A percentile compares a stretch with the other conserved stretches of the same genome.
Conservation (phyloP, 2,329 filamentous ascomycete genomes). For the Trichoderma sp. region DNA sequence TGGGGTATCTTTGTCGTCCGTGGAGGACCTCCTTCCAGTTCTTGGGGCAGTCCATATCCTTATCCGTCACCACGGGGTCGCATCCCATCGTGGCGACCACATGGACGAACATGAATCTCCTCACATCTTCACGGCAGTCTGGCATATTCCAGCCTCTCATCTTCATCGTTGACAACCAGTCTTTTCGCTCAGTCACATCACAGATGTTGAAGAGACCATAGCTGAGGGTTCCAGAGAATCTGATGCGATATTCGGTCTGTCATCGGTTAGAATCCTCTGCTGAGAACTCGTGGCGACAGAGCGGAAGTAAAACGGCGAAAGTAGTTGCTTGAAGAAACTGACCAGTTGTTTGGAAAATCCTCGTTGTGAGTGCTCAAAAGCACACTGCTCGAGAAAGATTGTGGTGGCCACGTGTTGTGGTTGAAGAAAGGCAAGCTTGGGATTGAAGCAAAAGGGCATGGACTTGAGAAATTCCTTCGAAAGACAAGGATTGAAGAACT, state of each 20-base stretch:
- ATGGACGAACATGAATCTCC: slow-evolving; percentile 71
- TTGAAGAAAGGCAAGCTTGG: slow-evolving; percentile 66
- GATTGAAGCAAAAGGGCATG: slow-evolving; percentile 63
- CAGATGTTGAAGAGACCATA: slow-evolving; percentile 77
- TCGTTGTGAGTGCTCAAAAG: slow-evolving; percentile 53
- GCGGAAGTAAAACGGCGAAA: not conserved
- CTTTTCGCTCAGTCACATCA: slow-evolving; percentile 46
- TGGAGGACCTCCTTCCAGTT: slow-evolving; percentile 56
- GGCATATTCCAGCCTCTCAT: slow-evolving; percentile 58
- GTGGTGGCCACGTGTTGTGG: slow-evolving; percentile 64
- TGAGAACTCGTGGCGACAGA: not conserved
- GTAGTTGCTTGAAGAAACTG: slow-evolving; percentile 25
- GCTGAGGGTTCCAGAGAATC: slow-evolving; percentile 60
- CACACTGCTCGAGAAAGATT: slow-evolving; percentile 56
- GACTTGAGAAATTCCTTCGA: slow-evolving; percentile 43
- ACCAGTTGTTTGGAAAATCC: slow-evolving; percentile 58
- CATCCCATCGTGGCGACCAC: slow-evolving; percentile 73
- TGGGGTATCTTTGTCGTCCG: slow-evolving; percentile 41
- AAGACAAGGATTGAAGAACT: not conserved
- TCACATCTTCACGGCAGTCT: slow-evolving; percentile 40
- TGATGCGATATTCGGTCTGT: slow-evolving; percentile 38
- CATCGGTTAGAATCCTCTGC: not conserved
- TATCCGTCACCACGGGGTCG: slow-evolving; percentile 66
- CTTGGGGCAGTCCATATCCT: slow-evolving; percentile 71
- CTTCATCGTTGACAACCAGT: slow-evolving; percentile 54